Evolutionary conservation across 106 monocot species (phyloP), one percentile per base, ranked within the genome.

Genomic region (Allium fistulosum): DNA sequence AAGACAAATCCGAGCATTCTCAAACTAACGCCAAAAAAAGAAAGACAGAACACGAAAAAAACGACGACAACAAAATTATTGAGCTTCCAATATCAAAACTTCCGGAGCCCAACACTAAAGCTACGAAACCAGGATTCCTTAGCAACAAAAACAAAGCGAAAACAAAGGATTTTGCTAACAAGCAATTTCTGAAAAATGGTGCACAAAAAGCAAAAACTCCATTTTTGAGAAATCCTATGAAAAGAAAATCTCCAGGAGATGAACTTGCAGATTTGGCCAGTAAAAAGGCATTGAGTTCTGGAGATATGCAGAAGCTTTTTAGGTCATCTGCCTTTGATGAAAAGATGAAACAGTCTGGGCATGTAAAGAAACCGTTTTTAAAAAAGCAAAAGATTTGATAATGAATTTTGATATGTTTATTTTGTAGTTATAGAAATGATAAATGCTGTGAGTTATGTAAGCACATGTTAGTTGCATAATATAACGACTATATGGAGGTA

Each of bases 181-280:
- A 46, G 8, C 64, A 52, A 49, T 63, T 57, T 58, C 10, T 74
- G 53, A 47, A 16, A 9, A 66, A 63, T 15, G 47, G 66, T 11
- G 15, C n/a, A 17, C 47, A 22, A 59, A 56, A 53, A 9, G 37
- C 45, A 22, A 18, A 53, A 65, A 53, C 73, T n/a, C 57, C 72
- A 50, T 83, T 75, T 71, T 26, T 69, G 59, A 77, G 69, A 71
- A 58, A 80, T 69, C 50, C 62, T 13, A 73, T 65, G n/a, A 85
- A 78, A 57, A 77, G 72, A 50, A 77, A 74, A 67, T 76, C 77
- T 7, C 49, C 76, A 0, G 59, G 27, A 0, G 53, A 57, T 57
- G 87, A 90, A 69, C 86, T 90, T 58, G 86, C 81, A 52, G 80
- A 82, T 60, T 75, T 83, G 5, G 90, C 87, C 68, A 59, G 73